A percentile compares a stretch with the other conserved stretches of the same genome.
These are phyloP conservation scores for Cyclospora cayetanensis DNA, from an alignment of 169 alveolate species.

Conservation along the genomic window DNA sequence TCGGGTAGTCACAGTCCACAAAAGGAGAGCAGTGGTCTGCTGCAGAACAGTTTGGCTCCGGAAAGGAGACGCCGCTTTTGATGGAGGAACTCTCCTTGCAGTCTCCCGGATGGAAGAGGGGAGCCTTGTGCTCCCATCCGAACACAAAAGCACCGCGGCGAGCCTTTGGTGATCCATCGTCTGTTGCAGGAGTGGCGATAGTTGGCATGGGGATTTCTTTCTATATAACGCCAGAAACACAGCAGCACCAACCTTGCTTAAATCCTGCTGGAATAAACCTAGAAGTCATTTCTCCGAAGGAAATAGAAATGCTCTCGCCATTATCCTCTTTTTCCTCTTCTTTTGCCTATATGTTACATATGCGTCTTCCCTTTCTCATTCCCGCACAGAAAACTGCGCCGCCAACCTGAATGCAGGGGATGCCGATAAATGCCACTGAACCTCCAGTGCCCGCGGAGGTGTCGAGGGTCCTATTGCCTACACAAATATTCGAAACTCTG, in stretches of 20 bases:
- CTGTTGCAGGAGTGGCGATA: neutral
- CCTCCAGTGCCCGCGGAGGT: slow-evolving; percentile 64
- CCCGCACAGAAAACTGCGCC: neutral
- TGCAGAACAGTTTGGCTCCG: slow-evolving; percentile 34
- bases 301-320: neutral
- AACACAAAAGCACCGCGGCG: slow-evolving; percentile 13
- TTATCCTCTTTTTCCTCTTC: neutral
- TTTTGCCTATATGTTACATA: neutral
- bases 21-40: slow-evolving; percentile 3
- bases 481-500: neutral
- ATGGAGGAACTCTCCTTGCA: neutral
- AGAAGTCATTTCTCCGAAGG: neutral
- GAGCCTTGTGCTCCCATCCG: slow-evolving; percentile 62
- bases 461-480: slow-evolving; percentile 4
- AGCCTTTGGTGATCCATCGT: slow-evolving; percentile 38
- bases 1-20: slow-evolving; percentile 44
- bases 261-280: slow-evolving; percentile 21
- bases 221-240: neutral
- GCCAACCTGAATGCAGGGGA: slow-evolving; percentile 29
- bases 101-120: neutral
- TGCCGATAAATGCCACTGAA: slow-evolving; percentile 38
- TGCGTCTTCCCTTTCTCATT: too few species aligned
- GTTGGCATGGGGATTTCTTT: neutral
- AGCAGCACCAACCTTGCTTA: neutral
- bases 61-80: slow-evolving; percentile 50